phyloP scores from a whole-genome alignment of 495 filamentous ascomycete species.

The Parmelia sp. region DNA sequence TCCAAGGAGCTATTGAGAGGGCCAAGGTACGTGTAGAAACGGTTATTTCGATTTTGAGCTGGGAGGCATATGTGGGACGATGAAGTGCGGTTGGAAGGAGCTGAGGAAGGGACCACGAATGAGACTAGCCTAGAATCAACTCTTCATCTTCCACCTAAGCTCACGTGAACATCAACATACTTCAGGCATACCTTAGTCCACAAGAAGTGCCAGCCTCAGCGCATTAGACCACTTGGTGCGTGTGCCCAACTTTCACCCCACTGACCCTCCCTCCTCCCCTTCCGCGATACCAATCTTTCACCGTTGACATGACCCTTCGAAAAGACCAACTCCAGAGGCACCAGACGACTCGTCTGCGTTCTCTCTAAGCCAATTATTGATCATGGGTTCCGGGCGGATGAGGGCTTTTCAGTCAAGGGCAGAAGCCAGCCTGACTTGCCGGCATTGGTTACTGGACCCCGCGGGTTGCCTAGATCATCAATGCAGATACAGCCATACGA shows the following conservation, averaged over 20 bases:
- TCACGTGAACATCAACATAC: neutral
- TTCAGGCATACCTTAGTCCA: neutral
- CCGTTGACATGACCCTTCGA: neutral
- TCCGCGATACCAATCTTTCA: neutral
- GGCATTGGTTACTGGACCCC: slow-evolving; percentile 20
- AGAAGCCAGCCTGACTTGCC: slow-evolving; percentile 13
- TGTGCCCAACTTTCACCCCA: neutral
- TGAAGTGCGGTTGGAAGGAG: neutral
- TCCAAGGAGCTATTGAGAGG: slow-evolving; percentile 44
- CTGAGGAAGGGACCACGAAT: neutral
- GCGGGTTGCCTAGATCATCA: slow-evolving; percentile 14
- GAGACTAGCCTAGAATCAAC: neutral
- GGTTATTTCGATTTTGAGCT: neutral
- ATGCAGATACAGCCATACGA: slow-evolving; percentile 16
- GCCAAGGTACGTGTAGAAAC: neutral
- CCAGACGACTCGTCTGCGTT: neutral
- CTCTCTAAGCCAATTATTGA: neutral
- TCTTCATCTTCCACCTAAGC: neutral
- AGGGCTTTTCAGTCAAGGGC: neutral
- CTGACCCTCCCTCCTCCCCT: neutral
- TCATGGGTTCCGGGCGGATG: neutral
- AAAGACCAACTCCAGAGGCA: neutral
- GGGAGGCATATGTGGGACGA: neutral
- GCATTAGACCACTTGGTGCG: neutral
- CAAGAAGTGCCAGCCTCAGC: neutral